phyloP scores from a whole-genome alignment of 495 filamentous ascomycete species.

The Penicillium soppii region DNA sequence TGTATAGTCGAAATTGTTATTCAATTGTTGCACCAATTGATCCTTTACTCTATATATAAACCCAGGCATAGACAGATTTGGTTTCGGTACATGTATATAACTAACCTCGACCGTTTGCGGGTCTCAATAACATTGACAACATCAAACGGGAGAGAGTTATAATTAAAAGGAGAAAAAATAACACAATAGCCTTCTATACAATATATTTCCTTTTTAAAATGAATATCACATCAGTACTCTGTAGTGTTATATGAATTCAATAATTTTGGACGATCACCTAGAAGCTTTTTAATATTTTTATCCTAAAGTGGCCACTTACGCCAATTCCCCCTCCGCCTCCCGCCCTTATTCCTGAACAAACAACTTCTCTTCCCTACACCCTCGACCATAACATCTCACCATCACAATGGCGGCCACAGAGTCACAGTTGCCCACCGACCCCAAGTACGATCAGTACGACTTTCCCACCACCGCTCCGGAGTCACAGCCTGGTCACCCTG shows the following conservation, averaged over 20 bases:
- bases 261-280: background rate
- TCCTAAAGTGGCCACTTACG: slow-evolving; percentile 23
- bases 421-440: slow-evolving; percentile 59
- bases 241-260: background rate
- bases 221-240: background rate
- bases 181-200: too few species aligned
- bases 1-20: too few species aligned
- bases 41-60: too few species aligned
- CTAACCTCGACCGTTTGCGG: too few species aligned
- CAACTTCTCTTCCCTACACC: slow-evolving; percentile 11
- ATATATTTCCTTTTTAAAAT: too few species aligned
- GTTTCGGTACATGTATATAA: too few species aligned
- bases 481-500: slow-evolving; percentile 74
- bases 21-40: too few species aligned
- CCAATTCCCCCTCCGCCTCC: slow-evolving; percentile 21
- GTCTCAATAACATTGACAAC: too few species aligned
- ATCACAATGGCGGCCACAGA: slow-evolving; percentile 42
- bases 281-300: background rate
- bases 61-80: too few species aligned
- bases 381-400: slow-evolving; percentile 9
- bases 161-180: too few species aligned
- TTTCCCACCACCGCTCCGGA: slow-evolving; percentile 77
- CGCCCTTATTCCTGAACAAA: slow-evolving; percentile 14
- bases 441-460: slow-evolving; percentile 96
- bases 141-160: too few species aligned